Evolutionary conservation across 2,329 filamentous ascomycete genomes (phyloP).

Genomic region (Exserohilum turcica): DNA sequence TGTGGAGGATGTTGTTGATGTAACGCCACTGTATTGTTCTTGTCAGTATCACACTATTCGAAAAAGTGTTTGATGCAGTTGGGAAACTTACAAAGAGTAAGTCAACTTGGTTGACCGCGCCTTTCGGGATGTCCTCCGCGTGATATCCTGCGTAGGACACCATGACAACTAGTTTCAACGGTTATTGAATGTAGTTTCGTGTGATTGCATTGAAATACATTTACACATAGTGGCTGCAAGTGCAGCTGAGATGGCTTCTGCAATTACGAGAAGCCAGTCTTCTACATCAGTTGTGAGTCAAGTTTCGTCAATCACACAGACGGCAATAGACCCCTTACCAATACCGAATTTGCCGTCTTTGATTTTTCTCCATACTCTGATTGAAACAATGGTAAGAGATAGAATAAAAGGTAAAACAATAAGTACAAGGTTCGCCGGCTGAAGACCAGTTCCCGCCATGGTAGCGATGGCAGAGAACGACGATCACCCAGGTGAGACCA

Average conservation of each 20-base stretch:
- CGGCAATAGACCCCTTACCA: too few relatives aligned
- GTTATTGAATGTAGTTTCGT: neutral
- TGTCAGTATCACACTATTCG: neutral
- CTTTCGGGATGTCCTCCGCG: constrained; percentile 7
- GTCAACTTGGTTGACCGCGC: constrained; percentile 3
- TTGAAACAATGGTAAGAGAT: constrained; percentile 3
- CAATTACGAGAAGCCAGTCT: too few relatives aligned
- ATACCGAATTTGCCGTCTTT: neutral
- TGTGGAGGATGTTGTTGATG: constrained; percentile 10
- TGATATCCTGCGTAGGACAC: constrained; percentile 4
- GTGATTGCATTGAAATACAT: too few relatives aligned
- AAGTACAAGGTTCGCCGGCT: constrained; percentile 9
- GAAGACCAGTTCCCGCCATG: constrained; percentile 12
- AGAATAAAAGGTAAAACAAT: constrained; percentile 8
- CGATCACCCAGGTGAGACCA: neutral
- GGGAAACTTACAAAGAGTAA: neutral
- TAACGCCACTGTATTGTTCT: constrained; percentile 9
- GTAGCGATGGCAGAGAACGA: neutral
- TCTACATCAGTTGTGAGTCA: too few relatives aligned
- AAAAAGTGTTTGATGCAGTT: too few relatives aligned
- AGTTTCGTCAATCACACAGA: too few relatives aligned
- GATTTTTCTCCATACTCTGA: constrained; percentile 8
- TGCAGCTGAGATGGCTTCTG: too few relatives aligned
- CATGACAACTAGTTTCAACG: neutral
- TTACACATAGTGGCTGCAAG: too few relatives aligned